Evolutionary conservation across 2,329 filamentous ascomycete genomes (phyloP).

Genomic region (Stagonosporopsis vannaccii): DNA sequence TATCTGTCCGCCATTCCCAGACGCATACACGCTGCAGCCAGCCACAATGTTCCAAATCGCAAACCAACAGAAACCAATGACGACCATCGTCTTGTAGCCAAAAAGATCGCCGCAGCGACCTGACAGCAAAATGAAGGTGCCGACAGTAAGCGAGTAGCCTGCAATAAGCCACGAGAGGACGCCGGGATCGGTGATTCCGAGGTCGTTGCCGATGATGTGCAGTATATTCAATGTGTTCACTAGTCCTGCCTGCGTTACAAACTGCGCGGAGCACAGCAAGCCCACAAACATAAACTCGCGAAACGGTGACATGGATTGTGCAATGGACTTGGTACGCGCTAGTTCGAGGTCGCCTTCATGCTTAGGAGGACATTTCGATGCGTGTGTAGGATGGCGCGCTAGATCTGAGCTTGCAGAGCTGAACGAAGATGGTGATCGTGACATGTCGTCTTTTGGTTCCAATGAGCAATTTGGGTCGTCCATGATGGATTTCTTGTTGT

Average conservation of each 20-base stretch:
- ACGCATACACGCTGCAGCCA: slow-evolving; percentile 53
- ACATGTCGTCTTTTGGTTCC: slow-evolving; percentile 3
- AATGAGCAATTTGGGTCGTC: not conserved
- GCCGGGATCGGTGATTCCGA: slow-evolving; percentile 50
- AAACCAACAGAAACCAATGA: slow-evolving; percentile 60
- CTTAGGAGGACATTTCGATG: slow-evolving; percentile 1
- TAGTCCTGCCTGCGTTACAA: slow-evolving; percentile 53
- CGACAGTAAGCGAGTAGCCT: slow-evolving; percentile 58
- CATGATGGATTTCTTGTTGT: not conserved
- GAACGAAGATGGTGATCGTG: slow-evolving; percentile 4
- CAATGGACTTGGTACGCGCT: slow-evolving; percentile 31
- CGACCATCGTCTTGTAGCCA: slow-evolving; percentile 58
- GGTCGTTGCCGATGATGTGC: slow-evolving; percentile 53
- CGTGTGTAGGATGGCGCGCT: slow-evolving; percentile 5
- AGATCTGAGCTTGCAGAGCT: slow-evolving; percentile 1
- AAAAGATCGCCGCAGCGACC: slow-evolving; percentile 60
- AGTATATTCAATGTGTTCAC: slow-evolving; percentile 50
- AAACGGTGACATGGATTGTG: slow-evolving; percentile 29
- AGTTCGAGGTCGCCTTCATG: slow-evolving; percentile 20
- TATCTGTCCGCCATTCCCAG: slow-evolving; percentile 33
- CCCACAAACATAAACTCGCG: slow-evolving; percentile 38
- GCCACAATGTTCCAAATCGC: slow-evolving; percentile 56
- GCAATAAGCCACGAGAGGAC: slow-evolving; percentile 59
- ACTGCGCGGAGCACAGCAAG: slow-evolving; percentile 36
- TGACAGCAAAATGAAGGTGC: slow-evolving; percentile 60